Evolutionary conservation across 2,329 filamentous ascomycete species (phyloP).

Genomic region (Aureobasidium sp.): DNA sequence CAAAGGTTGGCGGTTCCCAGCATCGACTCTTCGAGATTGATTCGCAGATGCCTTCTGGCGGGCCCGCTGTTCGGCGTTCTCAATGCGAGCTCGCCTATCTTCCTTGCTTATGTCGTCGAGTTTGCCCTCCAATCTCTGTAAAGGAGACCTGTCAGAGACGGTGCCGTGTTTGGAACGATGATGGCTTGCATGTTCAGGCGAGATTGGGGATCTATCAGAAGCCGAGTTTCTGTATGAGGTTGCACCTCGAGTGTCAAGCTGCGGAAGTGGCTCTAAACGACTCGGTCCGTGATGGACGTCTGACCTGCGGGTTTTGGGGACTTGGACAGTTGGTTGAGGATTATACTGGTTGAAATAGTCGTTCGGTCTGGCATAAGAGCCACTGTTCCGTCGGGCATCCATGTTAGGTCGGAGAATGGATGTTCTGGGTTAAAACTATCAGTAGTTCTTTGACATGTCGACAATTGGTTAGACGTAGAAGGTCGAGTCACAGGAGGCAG

Average conservation of each 20-base stretch:
- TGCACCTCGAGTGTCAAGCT: background rate
- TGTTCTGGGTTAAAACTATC: background rate
- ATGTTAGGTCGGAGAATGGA: background rate
- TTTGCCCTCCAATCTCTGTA: constrained; percentile 87
- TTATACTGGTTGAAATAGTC: background rate
- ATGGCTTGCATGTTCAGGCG: background rate
- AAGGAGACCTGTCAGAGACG: constrained; percentile 76
- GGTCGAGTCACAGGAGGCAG: background rate
- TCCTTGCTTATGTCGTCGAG: constrained; percentile 92
- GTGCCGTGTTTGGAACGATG: constrained; percentile 36
- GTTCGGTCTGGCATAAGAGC: background rate
- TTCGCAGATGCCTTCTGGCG: constrained; percentile 41
- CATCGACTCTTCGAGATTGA: constrained; percentile 13
- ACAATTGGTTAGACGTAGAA: background rate
- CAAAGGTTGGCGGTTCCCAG: background rate
- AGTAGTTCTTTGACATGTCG: background rate
- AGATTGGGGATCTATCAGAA: background rate
- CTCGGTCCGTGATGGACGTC: background rate
- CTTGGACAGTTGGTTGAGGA: constrained; percentile 10
- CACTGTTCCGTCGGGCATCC: background rate
- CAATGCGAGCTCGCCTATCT: constrained; percentile 77
- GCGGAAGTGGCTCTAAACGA: background rate
- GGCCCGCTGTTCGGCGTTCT: constrained; percentile 69
- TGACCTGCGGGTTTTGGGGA: constrained; percentile 11
- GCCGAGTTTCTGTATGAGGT: background rate